Percentiles rank a stretch among this genome's conserved stretches.
Evolutionary conservation across 371 early-diverging fungal genomes (phyloP).

Genomic region (Mucor plumbeus): DNA sequence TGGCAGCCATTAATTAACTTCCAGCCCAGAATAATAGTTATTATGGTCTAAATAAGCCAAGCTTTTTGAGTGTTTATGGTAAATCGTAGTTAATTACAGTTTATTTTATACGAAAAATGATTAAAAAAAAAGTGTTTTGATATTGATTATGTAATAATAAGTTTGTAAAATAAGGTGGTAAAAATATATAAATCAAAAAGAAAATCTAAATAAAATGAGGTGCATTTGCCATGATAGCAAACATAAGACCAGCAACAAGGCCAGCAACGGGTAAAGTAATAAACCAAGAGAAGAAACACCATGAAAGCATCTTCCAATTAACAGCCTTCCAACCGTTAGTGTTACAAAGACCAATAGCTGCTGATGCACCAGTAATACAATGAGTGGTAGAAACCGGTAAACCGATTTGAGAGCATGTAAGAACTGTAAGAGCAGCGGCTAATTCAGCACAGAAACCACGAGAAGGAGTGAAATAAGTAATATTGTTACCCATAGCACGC

Average conservation of each 20-base stretch:
- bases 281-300: slow-evolving; percentile 79
- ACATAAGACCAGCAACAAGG: slow-evolving; percentile 68
- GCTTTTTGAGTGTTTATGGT: too few relatives aligned
- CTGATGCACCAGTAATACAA: slow-evolving; percentile 85
- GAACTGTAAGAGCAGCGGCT: slow-evolving; percentile 82
- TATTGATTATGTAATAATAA: too few relatives aligned
- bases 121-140: too few relatives aligned
- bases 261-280: slow-evolving; percentile 83
- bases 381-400: slow-evolving; percentile 92
- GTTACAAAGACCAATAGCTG: slow-evolving; percentile 82
- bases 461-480: slow-evolving; percentile 84
- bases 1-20: too few relatives aligned
- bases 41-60: too few relatives aligned
- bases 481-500: slow-evolving; percentile 81
- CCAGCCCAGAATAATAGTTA: too few relatives aligned
- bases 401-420: slow-evolving; percentile 82
- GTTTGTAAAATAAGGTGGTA: too few relatives aligned
- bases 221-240: slow-evolving; percentile 63
- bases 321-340: slow-evolving; percentile 67
- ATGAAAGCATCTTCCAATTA: slow-evolving; percentile 82
- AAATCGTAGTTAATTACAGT: too few relatives aligned
- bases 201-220: slow-evolving; percentile 34
- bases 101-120: too few relatives aligned
- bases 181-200: too few relatives aligned
- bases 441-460: slow-evolving; percentile 88